phyloP scores from a whole-genome alignment of 306 rosid species.

The Lotus japonicus region DNA sequence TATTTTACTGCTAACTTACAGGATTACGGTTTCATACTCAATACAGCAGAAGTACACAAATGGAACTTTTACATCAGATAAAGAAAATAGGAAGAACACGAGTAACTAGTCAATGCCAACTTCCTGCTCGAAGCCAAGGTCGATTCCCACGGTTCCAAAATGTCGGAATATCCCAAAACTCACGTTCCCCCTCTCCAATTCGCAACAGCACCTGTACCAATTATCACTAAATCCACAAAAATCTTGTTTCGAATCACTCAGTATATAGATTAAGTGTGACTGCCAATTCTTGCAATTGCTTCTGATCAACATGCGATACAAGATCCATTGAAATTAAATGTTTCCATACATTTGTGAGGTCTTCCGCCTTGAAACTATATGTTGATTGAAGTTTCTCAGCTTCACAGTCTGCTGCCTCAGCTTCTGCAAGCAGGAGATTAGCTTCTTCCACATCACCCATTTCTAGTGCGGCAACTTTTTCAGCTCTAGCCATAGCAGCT shows the following conservation, averaged over 20 bases:
- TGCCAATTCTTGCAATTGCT: slow-evolving; percentile 65
- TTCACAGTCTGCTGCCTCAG: slow-evolving; percentile 69
- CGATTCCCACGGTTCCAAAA: too few species aligned
- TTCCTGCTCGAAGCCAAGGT: too few species aligned
- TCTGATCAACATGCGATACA: slow-evolving; percentile 48
- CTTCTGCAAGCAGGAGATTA: slow-evolving; percentile 66
- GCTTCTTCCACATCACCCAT: slow-evolving; percentile 74
- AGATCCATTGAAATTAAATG: slow-evolving; percentile 71
- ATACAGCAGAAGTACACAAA: too few species aligned
- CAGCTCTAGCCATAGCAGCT: slow-evolving; percentile 63
- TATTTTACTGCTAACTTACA: too few species aligned
- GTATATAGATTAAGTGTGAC: slow-evolving; percentile 21
- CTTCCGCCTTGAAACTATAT: slow-evolving; percentile 47
- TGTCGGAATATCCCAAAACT: too few species aligned
- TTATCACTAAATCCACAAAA: slow-evolving; percentile 8
- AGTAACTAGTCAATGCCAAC: too few species aligned
- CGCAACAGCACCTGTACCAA: slow-evolving; percentile 2
- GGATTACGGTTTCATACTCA: too few species aligned
- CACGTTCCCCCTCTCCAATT: background rate
- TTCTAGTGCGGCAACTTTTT: slow-evolving; percentile 56
- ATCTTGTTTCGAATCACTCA: slow-evolving; percentile 16
- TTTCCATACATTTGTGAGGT: slow-evolving; percentile 34
- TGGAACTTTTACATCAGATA: too few species aligned
- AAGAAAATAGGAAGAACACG: too few species aligned
- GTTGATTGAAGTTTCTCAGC: slow-evolving; percentile 55